A percentile compares a stretch with the other conserved stretches of the same genome.
phyloP scores from a whole-genome alignment of 257 asterid species.

The Nicotiana noctiflora region DNA sequence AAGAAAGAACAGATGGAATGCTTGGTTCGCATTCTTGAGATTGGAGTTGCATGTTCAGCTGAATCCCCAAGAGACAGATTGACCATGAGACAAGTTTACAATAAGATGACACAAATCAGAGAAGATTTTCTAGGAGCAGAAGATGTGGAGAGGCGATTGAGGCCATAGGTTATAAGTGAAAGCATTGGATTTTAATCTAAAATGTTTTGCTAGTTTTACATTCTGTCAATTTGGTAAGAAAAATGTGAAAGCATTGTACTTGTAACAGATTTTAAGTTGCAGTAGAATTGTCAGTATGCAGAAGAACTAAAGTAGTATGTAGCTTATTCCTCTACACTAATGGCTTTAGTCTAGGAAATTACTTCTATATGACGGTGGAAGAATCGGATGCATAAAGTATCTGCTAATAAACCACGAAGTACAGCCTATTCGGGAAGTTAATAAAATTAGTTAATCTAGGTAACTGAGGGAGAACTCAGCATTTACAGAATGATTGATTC shows the following conservation, averaged over 20 bases:
- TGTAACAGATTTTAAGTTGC: neutral
- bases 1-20: neutral
- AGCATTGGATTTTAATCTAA: neutral
- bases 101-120: neutral
- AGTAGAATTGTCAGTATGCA: neutral
- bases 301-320: neutral
- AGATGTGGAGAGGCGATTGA: neutral
- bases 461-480: too few species aligned
- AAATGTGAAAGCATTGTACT: neutral
- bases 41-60: constrained; percentile 21
- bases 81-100: constrained; percentile 13
- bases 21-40: constrained; percentile 10
- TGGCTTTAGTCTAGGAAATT: neutral
- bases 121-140: neutral
- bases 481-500: too few species aligned
- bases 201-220: neutral
- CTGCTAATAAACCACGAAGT: too few species aligned
- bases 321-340: neutral
- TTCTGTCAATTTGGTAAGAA: neutral
- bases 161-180: neutral
- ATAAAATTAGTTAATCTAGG: too few species aligned
- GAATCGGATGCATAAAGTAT: too few species aligned
- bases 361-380: too few species aligned
- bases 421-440: too few species aligned
- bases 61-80: constrained; percentile 19